These are phyloP conservation scores for Cenchrus purpureus DNA, from an alignment of 176 grass and related monocot genomes.

Conservation along the genomic window DNA sequence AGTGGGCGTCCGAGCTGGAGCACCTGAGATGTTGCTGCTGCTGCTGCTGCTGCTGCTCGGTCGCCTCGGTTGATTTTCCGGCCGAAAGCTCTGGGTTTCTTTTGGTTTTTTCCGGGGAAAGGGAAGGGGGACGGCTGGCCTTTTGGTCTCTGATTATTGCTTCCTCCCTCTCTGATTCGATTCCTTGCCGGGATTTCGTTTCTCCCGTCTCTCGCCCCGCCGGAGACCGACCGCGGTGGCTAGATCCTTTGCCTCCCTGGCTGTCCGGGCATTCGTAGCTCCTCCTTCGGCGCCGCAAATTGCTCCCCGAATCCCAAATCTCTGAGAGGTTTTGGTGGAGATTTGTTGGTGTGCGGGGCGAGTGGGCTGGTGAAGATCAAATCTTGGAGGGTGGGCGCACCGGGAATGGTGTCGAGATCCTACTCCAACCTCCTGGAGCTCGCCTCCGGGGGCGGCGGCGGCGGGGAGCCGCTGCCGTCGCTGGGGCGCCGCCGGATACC, in stretches of 20 bases:
- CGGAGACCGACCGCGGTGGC: background rate
- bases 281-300: background rate
- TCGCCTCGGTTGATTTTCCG: conserved; percentile 27
- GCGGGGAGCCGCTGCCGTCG: conserved; percentile 42
- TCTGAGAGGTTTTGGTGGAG: conserved; percentile 11
- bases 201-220: conserved; percentile 11
- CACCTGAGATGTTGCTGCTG: conserved; percentile 35
- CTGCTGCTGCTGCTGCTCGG: background rate
- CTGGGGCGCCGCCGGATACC: conserved; percentile 67
- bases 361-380: background rate
- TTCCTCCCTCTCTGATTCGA: conserved; percentile 44
- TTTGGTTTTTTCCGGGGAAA: conserved; percentile 7
- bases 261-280: conserved; percentile 34
- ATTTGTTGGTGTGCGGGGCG: background rate
- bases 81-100: conserved; percentile 41
- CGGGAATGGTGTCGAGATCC: conserved; percentile 87
- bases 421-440: conserved; percentile 92
- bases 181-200: conserved; percentile 50
- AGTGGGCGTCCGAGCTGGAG: conserved; percentile 33
- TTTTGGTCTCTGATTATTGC: conserved; percentile 13
- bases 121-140: background rate
- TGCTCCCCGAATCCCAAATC: conserved; percentile 5
- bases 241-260: conserved; percentile 46
- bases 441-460: conserved; percentile 51
- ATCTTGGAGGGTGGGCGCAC: background rate